These are phyloP conservation scores for Ochetophila trinervis DNA, from an alignment of 306 rosid species.

Conservation along the genomic window DNA sequence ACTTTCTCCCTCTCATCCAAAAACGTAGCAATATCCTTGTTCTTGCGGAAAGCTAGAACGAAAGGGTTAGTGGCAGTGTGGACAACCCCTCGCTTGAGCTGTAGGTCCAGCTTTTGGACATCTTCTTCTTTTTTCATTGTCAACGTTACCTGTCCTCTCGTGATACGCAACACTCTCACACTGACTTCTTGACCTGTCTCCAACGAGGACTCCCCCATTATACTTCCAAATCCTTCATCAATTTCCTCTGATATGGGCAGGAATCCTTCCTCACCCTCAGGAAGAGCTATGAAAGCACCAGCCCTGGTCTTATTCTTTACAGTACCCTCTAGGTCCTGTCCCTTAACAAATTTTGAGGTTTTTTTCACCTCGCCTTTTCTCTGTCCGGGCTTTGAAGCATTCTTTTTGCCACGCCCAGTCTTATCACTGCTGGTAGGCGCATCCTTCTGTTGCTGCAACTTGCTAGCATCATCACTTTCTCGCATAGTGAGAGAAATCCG, in stretches of 20 bases:
- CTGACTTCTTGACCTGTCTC: conserved; percentile 76
- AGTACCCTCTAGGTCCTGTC: conserved; percentile 79
- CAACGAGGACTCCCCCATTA: conserved; percentile 71
- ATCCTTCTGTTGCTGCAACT: conserved; percentile 47
- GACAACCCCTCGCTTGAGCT: conserved; percentile 47
- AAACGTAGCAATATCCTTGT: conserved; percentile 79
- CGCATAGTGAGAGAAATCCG: conserved; percentile 97
- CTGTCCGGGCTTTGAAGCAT: conserved; percentile 44
- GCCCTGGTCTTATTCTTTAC: conserved; percentile 79
- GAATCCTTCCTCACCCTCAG: conserved; percentile 98
- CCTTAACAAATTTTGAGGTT: conserved; percentile 57
- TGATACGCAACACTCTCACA: conserved; percentile 74
- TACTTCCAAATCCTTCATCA: conserved; percentile 62
- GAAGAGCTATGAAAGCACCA: conserved; percentile 89
- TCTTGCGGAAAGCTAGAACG: conserved; percentile 78
- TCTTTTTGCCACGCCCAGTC: conserved; percentile 59
- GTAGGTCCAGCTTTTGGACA: conserved; percentile 29
- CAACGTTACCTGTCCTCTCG: conserved; percentile 82
- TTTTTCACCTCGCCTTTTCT: conserved; percentile 50
- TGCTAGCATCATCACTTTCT: conserved; percentile 46
- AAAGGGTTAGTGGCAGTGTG: conserved; percentile 84
- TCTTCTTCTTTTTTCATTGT: conserved; percentile 95
- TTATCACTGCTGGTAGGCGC: conserved; percentile 42
- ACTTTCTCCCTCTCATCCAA: conserved; percentile 70
- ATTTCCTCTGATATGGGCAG: conserved; percentile 77